Conservation (phyloP, 2,329 filamentous ascomycete species). For the Talaromyces piceae region DNA sequence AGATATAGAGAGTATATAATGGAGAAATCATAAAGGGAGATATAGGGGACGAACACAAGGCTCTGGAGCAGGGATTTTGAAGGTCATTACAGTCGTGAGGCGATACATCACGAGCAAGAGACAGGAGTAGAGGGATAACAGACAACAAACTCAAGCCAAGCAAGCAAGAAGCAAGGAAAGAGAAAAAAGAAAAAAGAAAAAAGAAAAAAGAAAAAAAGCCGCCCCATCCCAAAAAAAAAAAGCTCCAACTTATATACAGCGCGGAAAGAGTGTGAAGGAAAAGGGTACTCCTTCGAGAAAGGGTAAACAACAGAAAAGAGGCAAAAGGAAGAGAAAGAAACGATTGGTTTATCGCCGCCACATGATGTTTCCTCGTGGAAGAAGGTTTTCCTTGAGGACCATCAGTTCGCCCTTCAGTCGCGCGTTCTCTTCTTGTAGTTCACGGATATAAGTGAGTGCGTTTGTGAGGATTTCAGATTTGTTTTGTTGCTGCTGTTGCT, state of each 20-base stretch:
- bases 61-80: background rate
- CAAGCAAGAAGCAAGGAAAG: background rate
- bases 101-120: too few species aligned
- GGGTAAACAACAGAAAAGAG: background rate
- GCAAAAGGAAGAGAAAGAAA: background rate
- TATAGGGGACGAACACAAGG: too few species aligned
- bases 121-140: background rate
- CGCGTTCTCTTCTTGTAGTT: conserved; percentile 11
- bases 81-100: background rate
- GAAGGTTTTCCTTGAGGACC: conserved; percentile 11
- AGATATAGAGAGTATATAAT: too few species aligned
- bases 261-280: too few species aligned
- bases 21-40: too few species aligned
- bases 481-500: conserved; percentile 11
- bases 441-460: conserved; percentile 10
- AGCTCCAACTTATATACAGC: too few species aligned
- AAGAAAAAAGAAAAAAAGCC: background rate
- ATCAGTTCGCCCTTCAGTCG: conserved; percentile 10
- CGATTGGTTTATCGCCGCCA: conserved; percentile 7
- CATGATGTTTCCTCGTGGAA: conserved; percentile 10
- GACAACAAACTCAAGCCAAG: background rate
- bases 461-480: conserved; percentile 13
- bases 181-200: background rate
- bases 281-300: too few species aligned
- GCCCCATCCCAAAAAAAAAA: too few species aligned